A percentile compares a stretch with the other conserved stretches of the same genome.
These are phyloP conservation scores for Candida corydali DNA, from an alignment of 805 yeast species.

Conservation along the genomic window DNA sequence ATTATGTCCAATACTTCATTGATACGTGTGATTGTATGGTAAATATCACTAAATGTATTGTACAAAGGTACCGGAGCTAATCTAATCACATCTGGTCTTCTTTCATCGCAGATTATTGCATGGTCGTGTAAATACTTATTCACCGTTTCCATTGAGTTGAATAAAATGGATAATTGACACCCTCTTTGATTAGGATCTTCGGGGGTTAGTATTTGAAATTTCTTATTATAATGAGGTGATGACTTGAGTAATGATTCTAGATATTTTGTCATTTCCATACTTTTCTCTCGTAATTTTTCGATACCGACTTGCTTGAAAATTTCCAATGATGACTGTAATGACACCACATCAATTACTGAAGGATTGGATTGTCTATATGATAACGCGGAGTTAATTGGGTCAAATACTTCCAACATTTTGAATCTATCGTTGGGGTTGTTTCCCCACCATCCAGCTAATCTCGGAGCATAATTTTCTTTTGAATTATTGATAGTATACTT, in stretches of 20 bases:
- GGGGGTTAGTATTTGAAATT: conserved; percentile 75
- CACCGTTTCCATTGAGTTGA: conserved; percentile 62
- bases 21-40: conserved; percentile 40
- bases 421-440: conserved; percentile 68
- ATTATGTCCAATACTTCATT: conserved; percentile 31
- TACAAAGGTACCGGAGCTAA: conserved; percentile 86
- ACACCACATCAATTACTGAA: conserved; percentile 77
- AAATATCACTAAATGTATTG: conserved; percentile 68
- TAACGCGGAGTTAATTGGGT: conserved; percentile 80
- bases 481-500: conserved; percentile 32
- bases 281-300: conserved; percentile 48
- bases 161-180: conserved; percentile 74
- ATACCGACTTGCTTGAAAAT: conserved; percentile 58
- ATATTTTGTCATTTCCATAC: conserved; percentile 53
- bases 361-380: conserved; percentile 92
- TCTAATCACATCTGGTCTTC: conserved; percentile 87
- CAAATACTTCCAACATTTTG: conserved; percentile 72
- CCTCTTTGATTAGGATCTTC: conserved; percentile 55
- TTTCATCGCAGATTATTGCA: conserved; percentile 82
- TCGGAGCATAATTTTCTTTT: conserved; percentile 41
- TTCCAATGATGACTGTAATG: conserved; percentile 64
- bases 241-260: conserved; percentile 44
- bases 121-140: conserved; percentile 43
- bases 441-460: conserved; percentile 99
- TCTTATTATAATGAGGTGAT: conserved; percentile 44